Conservation (phyloP, 2,329 filamentous ascomycete species). For the Anthostomella pinea region DNA sequence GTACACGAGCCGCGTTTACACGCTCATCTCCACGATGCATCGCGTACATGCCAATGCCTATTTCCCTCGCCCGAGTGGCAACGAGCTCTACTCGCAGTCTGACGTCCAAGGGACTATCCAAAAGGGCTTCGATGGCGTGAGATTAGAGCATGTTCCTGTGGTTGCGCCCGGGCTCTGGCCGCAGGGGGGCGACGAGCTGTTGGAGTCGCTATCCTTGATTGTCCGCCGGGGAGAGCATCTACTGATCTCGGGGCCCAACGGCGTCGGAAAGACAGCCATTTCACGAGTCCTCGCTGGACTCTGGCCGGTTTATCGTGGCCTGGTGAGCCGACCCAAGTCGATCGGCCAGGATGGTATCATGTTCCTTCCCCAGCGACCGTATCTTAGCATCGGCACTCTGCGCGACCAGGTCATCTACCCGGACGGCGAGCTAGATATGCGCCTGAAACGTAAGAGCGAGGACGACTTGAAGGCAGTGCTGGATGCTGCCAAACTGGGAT, state of each 20-base stretch:
- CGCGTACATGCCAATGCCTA: slow-evolving; percentile 91
- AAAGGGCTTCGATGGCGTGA: slow-evolving; percentile 90
- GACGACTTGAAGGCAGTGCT: slow-evolving; percentile 74
- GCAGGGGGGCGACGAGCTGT: slow-evolving; percentile 84
- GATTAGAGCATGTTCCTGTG: slow-evolving; percentile 88
- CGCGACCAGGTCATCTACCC: slow-evolving; percentile 98
- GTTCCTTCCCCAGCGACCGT: slow-evolving; percentile 94
- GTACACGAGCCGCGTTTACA: slow-evolving; percentile 94
- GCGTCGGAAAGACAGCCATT: slow-evolving; percentile 89
- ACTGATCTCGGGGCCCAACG: slow-evolving; percentile 91
- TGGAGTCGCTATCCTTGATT: slow-evolving; percentile 85
- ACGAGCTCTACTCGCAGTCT: slow-evolving; percentile 83
- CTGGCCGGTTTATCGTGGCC: slow-evolving; percentile 90
- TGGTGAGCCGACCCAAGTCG: slow-evolving; percentile 81
- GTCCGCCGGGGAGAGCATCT: slow-evolving; percentile 90
- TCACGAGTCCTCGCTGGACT: slow-evolving; percentile 83
- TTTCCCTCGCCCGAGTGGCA: slow-evolving; percentile 61
- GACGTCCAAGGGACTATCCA: slow-evolving; percentile 93
- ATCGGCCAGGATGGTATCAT: slow-evolving; percentile 90
- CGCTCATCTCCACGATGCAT: slow-evolving; percentile 89
- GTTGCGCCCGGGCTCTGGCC: slow-evolving; percentile 88
- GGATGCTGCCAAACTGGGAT: slow-evolving; percentile 81
- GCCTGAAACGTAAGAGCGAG: slow-evolving; percentile 73
- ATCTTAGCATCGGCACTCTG: slow-evolving; percentile 86
- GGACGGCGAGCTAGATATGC: slow-evolving; percentile 93